phyloP scores from a whole-genome alignment of 106 monocot genomes.

The Acorus calamus region DNA sequence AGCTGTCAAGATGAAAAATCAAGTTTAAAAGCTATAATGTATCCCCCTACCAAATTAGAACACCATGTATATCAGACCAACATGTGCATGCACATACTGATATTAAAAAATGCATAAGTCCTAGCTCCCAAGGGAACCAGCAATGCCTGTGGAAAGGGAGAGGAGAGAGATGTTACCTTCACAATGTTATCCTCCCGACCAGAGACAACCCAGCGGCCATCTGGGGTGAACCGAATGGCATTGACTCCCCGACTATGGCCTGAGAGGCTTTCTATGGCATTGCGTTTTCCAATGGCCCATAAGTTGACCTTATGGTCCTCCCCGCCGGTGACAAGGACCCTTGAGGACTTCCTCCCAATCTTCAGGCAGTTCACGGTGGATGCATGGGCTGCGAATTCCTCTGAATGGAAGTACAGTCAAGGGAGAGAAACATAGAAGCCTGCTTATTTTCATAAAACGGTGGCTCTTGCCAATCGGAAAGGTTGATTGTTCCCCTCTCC shows the following conservation, averaged over 20 bases:
- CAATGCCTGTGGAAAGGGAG: neutral
- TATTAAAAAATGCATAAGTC: neutral
- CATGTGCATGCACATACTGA: neutral
- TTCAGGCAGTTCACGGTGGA: constrained; percentile 95
- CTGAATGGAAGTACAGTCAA: constrained; percentile 47
- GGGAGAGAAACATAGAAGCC: constrained; percentile 4
- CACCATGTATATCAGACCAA: neutral
- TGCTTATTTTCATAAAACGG: constrained; percentile 1
- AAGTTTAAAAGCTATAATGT: neutral
- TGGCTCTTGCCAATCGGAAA: neutral
- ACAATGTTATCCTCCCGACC: constrained; percentile 82
- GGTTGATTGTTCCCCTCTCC: no score
- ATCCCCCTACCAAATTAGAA: neutral
- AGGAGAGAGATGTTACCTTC: constrained; percentile 38
- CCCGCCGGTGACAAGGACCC: constrained; percentile 93
- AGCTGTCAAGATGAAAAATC: constrained; percentile 28
- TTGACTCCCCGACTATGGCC: constrained; percentile 86
- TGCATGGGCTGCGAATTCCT: constrained; percentile 97
- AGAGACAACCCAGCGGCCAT: constrained; percentile 95
- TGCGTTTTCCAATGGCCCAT: constrained; percentile 96
- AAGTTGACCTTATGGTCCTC: constrained; percentile 98
- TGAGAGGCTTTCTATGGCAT: constrained; percentile 82
- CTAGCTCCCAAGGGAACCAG: no score
- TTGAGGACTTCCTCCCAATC: constrained; percentile 83
- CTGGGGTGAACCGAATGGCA: constrained; percentile 90